phyloP scores from a whole-genome alignment of 768 basidiomycete species.

The Daedalea quercina region DNA sequence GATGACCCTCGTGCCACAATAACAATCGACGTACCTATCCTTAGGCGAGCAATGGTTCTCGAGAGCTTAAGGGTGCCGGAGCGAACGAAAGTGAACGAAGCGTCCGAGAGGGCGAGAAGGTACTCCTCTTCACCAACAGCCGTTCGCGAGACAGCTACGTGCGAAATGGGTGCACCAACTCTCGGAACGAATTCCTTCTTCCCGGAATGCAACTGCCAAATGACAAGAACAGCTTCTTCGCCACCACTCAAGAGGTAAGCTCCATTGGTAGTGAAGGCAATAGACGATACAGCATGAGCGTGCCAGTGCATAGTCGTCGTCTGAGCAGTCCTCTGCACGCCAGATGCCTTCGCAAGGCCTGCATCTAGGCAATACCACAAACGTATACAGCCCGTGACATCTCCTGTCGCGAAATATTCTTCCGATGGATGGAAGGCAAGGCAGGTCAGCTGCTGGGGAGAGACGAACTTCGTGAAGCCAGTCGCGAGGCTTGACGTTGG shows the following conservation, averaged over 20 bases:
- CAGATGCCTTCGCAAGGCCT: constrained; percentile 38
- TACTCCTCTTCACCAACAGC: constrained; percentile 73
- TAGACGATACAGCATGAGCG: constrained; percentile 82
- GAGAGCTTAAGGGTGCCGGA: constrained; percentile 67
- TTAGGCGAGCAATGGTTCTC: constrained; percentile 69
- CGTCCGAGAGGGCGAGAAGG: constrained; percentile 75
- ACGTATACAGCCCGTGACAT: constrained; percentile 75
- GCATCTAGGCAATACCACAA: constrained; percentile 88
- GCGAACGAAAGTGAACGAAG: constrained; percentile 70
- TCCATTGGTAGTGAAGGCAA: constrained; percentile 86
- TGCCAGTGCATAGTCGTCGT: constrained; percentile 95
- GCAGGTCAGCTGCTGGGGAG: constrained; percentile 74
- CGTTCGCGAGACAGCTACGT: constrained; percentile 52
- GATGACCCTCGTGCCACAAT: not conserved
- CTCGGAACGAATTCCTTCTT: constrained; percentile 91
- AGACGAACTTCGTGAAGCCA: constrained; percentile 79
- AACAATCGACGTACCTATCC: constrained; percentile 47
- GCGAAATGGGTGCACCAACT: constrained; percentile 79
- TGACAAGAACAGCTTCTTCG: constrained; percentile 92
- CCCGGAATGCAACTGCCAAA: constrained; percentile 90
- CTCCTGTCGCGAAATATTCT: constrained; percentile 95
- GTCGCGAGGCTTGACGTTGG: constrained; percentile 46
- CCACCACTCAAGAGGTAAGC: constrained; percentile 92
- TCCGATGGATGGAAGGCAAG: constrained; percentile 84
- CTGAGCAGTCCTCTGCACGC: constrained; percentile 74